Evolutionary conservation across 106 monocot species (phyloP).

Genomic region (Dioscorea dumetorum): DNA sequence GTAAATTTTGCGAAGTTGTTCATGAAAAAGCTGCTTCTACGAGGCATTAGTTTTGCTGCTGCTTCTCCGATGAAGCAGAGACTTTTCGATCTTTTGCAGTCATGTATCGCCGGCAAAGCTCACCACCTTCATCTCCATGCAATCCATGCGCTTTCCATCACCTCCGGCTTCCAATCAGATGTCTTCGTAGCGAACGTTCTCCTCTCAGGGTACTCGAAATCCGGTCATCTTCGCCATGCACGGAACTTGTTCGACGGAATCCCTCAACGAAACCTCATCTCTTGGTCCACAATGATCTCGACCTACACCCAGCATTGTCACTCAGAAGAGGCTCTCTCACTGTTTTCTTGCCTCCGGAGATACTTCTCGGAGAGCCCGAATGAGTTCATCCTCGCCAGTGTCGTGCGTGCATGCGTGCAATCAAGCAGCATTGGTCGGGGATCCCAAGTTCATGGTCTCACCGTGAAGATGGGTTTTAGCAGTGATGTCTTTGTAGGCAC

Average conservation of each 20-base stretch:
- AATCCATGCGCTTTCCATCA: slow-evolving; percentile 41
- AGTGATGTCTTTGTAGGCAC: slow-evolving; percentile 48
- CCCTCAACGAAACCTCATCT: slow-evolving; percentile 52
- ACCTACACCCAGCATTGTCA: slow-evolving; percentile 32
- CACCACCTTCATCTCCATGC: slow-evolving; percentile 13
- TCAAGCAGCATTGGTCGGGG: slow-evolving; percentile 14
- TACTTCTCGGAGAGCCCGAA: slow-evolving; percentile 28
- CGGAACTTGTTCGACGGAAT: slow-evolving; percentile 69
- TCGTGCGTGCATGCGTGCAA: slow-evolving; percentile 55
- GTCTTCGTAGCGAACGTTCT: slow-evolving; percentile 66
- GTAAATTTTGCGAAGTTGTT: too few relatives aligned
- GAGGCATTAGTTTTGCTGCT: not conserved
- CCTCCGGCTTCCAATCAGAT: slow-evolving; percentile 29
- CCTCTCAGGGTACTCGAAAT: slow-evolving; percentile 44
- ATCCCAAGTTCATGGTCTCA: slow-evolving; percentile 36
- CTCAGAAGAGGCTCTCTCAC: slow-evolving; percentile 23
- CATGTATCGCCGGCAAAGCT: slow-evolving; percentile 27
- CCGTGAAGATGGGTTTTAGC: slow-evolving; percentile 21
- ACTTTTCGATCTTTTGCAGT: slow-evolving; percentile 36
- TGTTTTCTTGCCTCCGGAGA: slow-evolving; percentile 35
- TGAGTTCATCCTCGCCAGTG: slow-evolving; percentile 75
- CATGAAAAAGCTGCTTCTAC: too few relatives aligned
- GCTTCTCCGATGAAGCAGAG: not conserved
- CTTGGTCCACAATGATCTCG: slow-evolving; percentile 73
- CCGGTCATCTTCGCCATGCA: slow-evolving; percentile 14